These are phyloP conservation scores for Chrysopogon serrulatus DNA, from an alignment of 176 grass and related monocot genomes.

Conservation along the genomic window DNA sequence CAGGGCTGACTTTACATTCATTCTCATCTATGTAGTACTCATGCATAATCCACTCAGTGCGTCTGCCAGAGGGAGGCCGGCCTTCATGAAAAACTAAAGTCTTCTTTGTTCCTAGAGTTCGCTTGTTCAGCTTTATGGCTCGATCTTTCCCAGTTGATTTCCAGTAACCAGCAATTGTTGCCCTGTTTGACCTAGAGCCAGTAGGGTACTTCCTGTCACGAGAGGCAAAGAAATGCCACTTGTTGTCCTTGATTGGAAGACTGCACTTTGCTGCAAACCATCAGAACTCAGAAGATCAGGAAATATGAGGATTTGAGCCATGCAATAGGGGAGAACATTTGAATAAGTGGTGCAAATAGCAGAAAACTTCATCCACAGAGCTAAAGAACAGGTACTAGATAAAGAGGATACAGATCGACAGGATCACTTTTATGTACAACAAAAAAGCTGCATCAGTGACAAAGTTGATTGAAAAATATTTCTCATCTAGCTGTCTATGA, in stretches of 20 bases:
- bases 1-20: constrained; percentile 57
- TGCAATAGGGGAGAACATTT: background rate
- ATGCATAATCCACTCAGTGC: constrained; percentile 98
- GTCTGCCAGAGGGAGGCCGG: constrained; percentile 66
- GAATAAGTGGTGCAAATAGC: background rate
- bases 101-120: constrained; percentile 82
- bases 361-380: background rate
- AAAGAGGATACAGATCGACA: constrained; percentile 7
- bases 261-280: constrained; percentile 57
- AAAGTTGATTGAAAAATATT: background rate
- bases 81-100: constrained; percentile 97
- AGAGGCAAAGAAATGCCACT: constrained; percentile 89
- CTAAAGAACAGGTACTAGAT: background rate
- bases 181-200: constrained; percentile 64
- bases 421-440: constrained; percentile 9
- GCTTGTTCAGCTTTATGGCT: constrained; percentile 45
- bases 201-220: constrained; percentile 90
- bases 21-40: constrained; percentile 76
- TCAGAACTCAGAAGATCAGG: constrained; percentile 15
- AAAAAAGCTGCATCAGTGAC: background rate
- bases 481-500: background rate
- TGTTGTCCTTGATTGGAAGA: constrained; percentile 59
- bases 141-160: constrained; percentile 97
- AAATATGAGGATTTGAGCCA: background rate
- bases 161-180: constrained; percentile 83